These are phyloP conservation scores for Gonapodya sp. DNA, from an alignment of 192 early-diverging fungal species.

Conservation along the genomic window DNA sequence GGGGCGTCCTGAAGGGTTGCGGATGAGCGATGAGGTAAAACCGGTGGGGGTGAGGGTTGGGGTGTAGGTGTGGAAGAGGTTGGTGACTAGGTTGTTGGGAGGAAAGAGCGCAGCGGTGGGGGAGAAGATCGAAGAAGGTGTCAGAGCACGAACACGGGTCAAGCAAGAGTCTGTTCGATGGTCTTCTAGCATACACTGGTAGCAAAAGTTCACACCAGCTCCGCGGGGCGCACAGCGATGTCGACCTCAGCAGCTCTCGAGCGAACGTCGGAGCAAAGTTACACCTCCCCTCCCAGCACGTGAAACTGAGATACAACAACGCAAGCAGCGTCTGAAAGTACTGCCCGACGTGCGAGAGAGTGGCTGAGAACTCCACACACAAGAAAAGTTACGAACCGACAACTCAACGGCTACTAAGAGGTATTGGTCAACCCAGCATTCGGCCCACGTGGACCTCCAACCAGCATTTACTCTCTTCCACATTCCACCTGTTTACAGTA, in stretches of 20 bases:
- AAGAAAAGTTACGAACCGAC: too few relatives aligned
- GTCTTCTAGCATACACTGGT: background rate
- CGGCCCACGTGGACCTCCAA: background rate
- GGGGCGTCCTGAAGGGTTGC: slow-evolving; percentile 33
- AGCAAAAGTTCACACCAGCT: too few relatives aligned
- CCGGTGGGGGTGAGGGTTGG: background rate
- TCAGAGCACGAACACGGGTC: background rate
- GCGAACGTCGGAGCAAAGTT: background rate
- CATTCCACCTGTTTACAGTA: background rate
- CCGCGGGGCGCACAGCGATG: too few relatives aligned
- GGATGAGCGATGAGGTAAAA: background rate
- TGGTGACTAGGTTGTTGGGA: too few relatives aligned
- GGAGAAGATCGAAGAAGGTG: background rate
- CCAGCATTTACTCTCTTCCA: background rate
- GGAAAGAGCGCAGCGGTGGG: too few relatives aligned
- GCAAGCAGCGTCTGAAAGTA: too few relatives aligned
- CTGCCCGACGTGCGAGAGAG: too few relatives aligned
- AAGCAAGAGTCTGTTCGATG: background rate
- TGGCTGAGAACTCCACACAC: too few relatives aligned
- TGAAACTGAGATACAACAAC: too few relatives aligned
- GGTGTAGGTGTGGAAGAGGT: background rate
- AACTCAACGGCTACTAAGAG: too few relatives aligned
- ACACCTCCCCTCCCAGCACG: too few relatives aligned
- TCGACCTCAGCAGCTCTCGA: background rate
- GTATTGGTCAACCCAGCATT: too few relatives aligned